phyloP scores from a whole-genome alignment of 192 early-diverging fungal species.

The Coemansia sp. region DNA sequence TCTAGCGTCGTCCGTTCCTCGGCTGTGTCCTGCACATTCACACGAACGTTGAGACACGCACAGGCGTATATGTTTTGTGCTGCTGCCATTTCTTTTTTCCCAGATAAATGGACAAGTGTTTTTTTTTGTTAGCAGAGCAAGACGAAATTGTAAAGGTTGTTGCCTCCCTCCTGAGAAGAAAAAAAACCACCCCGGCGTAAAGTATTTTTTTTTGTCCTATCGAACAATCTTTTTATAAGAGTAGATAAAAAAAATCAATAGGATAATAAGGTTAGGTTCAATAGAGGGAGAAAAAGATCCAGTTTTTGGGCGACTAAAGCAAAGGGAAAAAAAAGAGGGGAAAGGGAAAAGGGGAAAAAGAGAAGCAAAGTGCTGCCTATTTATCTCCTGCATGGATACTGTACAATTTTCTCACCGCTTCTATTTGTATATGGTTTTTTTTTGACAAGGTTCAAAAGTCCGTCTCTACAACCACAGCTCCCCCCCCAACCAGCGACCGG shows the following conservation, averaged over 20 bases:
- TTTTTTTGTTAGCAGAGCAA: neutral
- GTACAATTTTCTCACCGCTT: no score
- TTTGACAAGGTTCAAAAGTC: no score
- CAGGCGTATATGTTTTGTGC: slow-evolving; percentile 20
- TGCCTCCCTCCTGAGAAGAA: no score
- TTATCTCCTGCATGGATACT: neutral
- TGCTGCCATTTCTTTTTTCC: slow-evolving; percentile 13
- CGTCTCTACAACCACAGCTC: no score
- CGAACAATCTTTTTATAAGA: slow-evolving; percentile 5
- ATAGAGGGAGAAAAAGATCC: neutral
- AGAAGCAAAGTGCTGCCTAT: neutral
- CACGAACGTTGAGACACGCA: slow-evolving; percentile 44
- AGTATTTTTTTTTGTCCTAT: slow-evolving; percentile 12
- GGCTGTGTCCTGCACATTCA: slow-evolving; percentile 20
- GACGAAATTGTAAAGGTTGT: no score
- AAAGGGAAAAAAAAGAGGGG: slow-evolving; percentile 10
- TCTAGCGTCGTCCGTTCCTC: slow-evolving; percentile 32
- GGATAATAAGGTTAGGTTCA: neutral
- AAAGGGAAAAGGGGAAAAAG: slow-evolving; percentile 15
- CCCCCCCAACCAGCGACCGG: neutral
- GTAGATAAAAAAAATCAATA: neutral
- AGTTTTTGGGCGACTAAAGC: neutral
- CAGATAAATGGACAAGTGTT: neutral
- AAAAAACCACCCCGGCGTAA: no score
- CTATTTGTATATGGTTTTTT: no score